A percentile compares a stretch with the other conserved stretches of the same genome.
phyloP scores from a whole-genome alignment of 305 asterid species.

The Petunia hybrid region DNA sequence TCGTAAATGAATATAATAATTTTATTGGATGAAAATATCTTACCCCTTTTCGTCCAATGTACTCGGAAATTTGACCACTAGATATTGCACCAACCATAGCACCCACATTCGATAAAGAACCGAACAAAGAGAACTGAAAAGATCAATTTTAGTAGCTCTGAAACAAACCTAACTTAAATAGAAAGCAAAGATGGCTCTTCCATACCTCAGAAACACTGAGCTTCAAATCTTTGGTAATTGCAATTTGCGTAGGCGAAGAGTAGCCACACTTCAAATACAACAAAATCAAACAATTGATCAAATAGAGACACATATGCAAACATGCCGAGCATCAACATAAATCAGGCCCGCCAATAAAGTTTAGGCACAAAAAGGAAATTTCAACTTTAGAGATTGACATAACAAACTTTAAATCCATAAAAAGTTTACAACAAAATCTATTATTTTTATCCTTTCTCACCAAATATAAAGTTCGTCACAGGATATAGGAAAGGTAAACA shows the following conservation, averaged over 20 bases:
- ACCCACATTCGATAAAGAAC: slow-evolving; percentile 90
- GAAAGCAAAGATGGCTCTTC: slow-evolving; percentile 20
- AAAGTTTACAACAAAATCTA: background rate
- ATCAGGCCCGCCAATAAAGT: background rate
- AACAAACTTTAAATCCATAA: background rate
- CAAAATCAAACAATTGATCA: slow-evolving; percentile 41
- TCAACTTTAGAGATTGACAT: slow-evolving; percentile 19
- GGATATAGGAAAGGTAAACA: slow-evolving; percentile 1
- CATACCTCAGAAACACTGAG: slow-evolving; percentile 90
- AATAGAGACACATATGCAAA: slow-evolving; percentile 4
- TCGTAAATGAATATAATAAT: slow-evolving; percentile 22
- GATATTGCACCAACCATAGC: slow-evolving; percentile 98
- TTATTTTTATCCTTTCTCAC: background rate
- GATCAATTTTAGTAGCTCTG: slow-evolving; percentile 31
- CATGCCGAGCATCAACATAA: background rate
- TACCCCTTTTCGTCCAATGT: slow-evolving; percentile 97
- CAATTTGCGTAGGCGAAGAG: slow-evolving; percentile 89
- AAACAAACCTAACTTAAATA: background rate
- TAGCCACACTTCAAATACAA: slow-evolving; percentile 66
- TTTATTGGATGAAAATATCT: background rate
- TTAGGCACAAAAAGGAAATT: background rate
- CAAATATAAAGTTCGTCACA: background rate
- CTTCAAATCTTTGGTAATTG: slow-evolving; percentile 65
- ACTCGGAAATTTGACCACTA: slow-evolving; percentile 96
- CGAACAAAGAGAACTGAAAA: slow-evolving; percentile 83